Evolutionary conservation across 305 asterid species (phyloP).

Genomic region (Fraxinus velutina): DNA sequence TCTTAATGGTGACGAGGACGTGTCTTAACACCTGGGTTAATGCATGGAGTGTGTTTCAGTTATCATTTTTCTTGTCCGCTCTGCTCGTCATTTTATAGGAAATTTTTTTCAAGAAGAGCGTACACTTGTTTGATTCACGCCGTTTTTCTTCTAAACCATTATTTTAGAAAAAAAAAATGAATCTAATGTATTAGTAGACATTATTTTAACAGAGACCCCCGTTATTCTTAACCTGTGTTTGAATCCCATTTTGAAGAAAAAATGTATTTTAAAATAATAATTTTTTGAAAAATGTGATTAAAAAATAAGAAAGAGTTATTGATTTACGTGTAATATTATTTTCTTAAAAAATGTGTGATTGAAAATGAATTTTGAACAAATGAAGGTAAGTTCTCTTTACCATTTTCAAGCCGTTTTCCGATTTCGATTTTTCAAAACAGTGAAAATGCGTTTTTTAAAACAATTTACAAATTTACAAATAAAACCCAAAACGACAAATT

Average conservation of each 20-base stretch:
- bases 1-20: not conserved
- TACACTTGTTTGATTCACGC: not conserved
- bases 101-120: not conserved
- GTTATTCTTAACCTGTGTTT: not conserved
- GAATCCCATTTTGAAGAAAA: not conserved
- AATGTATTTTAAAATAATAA: too few relatives aligned
- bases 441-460: too few relatives aligned
- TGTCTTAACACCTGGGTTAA: not conserved
- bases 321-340: too few relatives aligned
- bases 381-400: too few relatives aligned
- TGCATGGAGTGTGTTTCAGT: not conserved
- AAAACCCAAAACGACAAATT: too few relatives aligned
- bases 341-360: too few relatives aligned
- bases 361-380: too few relatives aligned
- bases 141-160: not conserved
- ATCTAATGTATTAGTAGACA: not conserved
- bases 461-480: too few relatives aligned
- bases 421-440: too few relatives aligned
- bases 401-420: too few relatives aligned
- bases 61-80: not conserved
- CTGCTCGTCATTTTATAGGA: not conserved
- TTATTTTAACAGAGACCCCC: not conserved
- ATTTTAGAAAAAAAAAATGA: not conserved
- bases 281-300: too few relatives aligned
- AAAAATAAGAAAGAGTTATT: too few relatives aligned